Conservation (phyloP, 371 early-diverging fungal genomes). For the Mucor ambiguus region DNA sequence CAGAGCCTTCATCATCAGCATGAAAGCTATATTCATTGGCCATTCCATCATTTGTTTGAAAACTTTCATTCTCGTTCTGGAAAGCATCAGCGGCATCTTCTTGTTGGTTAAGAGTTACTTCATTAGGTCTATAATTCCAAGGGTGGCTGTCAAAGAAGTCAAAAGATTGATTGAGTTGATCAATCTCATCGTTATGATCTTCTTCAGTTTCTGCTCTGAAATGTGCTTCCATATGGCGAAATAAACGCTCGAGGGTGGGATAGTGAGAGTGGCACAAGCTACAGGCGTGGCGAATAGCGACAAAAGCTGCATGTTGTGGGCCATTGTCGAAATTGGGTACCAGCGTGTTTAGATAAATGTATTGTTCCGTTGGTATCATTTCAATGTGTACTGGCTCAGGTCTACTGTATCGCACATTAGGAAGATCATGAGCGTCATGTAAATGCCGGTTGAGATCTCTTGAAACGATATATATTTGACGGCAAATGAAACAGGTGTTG, state of each 20-base stretch:
- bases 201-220: not conserved
- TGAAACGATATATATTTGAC: not conserved
- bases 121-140: not conserved
- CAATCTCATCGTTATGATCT: not conserved
- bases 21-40: not conserved
- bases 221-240: not conserved
- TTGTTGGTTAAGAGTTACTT: not conserved
- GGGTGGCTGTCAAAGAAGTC: not conserved
- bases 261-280: not conserved
- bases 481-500: not conserved
- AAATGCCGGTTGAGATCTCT: not conserved
- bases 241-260: not conserved
- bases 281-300: not conserved
- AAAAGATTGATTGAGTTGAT: not conserved
- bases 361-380: not conserved
- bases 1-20: no score
- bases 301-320: not conserved
- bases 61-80: not conserved
- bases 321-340: not conserved
- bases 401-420: not conserved
- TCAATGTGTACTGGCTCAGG: not conserved
- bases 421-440: not conserved
- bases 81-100: not conserved
- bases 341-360: not conserved
- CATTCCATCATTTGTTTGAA: not conserved